Evolutionary conservation across 306 rosid genomes (phyloP).

Genomic region (Cicer yamashitae): DNA sequence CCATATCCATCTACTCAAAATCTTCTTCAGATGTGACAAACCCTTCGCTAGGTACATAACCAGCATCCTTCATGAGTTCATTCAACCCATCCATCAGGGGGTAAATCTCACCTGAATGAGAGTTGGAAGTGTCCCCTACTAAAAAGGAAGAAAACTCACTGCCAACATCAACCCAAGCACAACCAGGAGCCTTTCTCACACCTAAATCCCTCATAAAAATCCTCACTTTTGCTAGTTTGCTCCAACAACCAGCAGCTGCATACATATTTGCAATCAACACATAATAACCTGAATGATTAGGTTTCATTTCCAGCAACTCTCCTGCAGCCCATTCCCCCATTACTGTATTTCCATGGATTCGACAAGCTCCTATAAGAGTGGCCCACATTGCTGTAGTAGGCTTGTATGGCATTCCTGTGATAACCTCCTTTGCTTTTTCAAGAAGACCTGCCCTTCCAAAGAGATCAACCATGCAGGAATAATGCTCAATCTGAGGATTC

Average conservation of each 20-base stretch:
- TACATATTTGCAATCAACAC: constrained; percentile 91
- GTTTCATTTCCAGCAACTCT: constrained; percentile 75
- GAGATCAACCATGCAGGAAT: constrained; percentile 84
- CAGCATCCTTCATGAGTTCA: constrained; percentile 69
- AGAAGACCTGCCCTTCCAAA: constrained; percentile 89
- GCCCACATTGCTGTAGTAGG: constrained; percentile 98
- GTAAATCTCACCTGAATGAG: constrained; percentile 55
- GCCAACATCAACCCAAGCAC: constrained; percentile 79
- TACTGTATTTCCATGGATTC: constrained; percentile 64
- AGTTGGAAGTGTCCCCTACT: constrained; percentile 72
- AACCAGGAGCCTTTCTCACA: constrained; percentile 79
- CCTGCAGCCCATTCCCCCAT: constrained; percentile 92
- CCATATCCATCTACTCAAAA: constrained; percentile 48
- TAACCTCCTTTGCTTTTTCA: constrained; percentile 64
- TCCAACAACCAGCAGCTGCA: constrained; percentile 86
- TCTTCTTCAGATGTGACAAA: constrained; percentile 54
- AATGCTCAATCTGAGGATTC: constrained; percentile 72
- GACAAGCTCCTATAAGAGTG: constrained; percentile 80
- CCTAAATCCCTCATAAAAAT: constrained; percentile 81
- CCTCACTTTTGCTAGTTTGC: constrained; percentile 71
- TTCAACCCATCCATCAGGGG: constrained; percentile 68
- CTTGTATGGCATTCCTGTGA: constrained; percentile 74
- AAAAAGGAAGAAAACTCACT: constrained; percentile 61
- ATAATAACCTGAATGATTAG: constrained; percentile 77
- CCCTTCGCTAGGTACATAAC: constrained; percentile 47